Base-by-base conservation (phyloP, 2,329 filamentous ascomycete genomes). In the Fusarium chuoi region DNA sequence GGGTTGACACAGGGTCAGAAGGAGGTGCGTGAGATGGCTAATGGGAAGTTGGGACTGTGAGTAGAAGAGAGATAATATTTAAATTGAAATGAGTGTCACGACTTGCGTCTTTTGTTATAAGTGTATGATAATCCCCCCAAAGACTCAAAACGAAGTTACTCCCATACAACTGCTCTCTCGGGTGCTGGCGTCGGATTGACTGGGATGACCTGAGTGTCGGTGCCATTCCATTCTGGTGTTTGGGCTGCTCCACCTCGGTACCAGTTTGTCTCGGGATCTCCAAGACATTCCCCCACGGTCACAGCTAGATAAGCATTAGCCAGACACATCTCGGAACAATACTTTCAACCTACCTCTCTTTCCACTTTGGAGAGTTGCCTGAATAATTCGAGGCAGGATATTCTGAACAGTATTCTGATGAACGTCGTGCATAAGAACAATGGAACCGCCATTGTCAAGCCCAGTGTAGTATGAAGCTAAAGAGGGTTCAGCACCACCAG, bases 241-340 rank as follows among this genome's bases (percentile, higher is more conserved):
- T 54, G 41, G 17, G 46, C 13, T 9, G 14, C 59, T 39, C 22
- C 59, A 15, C 26, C n/a, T 33, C 41, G 30, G n/a, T 70, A 70
- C 67, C 67, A 70, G 10, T 70, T 70, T 36, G 59, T 15, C 45
- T 70, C 65, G 26, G 65, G 65, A 52, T 70, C 65, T 22, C 67
- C 67, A 20, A 70, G 67, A 49, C 67, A 70, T 42, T 70, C 67
- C 6, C 67, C 67, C 4, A 70, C 65, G 5, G 67, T 70, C 1
- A 70, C 67, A 20, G 59, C 67, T 70, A 6, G 4, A 28, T 0
- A 5, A 17, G 0, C 0, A 12, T 46, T 1, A 42, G 20, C 5
- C 2, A 44, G 20, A n/a, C 14, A 3, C 0, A 2, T 6, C 14
- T 33, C 3, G 1, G 0, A 28, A 8, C 0, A 10, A 4, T 2